Base-by-base conservation (phyloP, 2,329 filamentous ascomycete genomes). In the Colletotrichum sp. region DNA sequence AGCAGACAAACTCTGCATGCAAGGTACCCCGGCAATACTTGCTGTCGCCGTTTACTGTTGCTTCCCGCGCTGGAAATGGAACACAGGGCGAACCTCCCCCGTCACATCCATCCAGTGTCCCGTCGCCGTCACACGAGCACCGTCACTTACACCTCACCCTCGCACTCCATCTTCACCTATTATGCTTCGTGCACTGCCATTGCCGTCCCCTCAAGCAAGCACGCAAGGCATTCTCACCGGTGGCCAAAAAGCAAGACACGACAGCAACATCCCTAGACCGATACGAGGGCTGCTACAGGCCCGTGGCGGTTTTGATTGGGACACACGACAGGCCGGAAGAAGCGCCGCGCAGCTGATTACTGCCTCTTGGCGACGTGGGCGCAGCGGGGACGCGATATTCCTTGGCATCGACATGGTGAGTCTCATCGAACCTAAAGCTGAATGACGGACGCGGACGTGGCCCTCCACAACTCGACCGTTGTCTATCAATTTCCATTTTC, bases 11-110 rank as follows among this genome's bases (percentile, higher is more conserved):
- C 69, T 75, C 43, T 75, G 63, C 64, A 75, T 69, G 63, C 73
- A 75, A 73, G 58, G 69, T 38, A 75, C 58, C 73, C 69, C 69
- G 73, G 73, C 58, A 58, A 73, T 69, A 68, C 73, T 21, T 73
- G 62, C 43, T 48, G 43, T 48, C 43, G n/a, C 21, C 43, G 48
- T 59, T 24, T 26, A 38, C n/a, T 24, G 21, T 71, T 66, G 55
- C 30, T 52, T 32, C 58, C 16, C 55, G 55, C 52, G 21, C 24
- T 56, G 52, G 52, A 26, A n/a, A 24, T 16, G 21, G 43, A 24
- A 28, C 52, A 24, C 52, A 56, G 24, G 56, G 56, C 28, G 56
- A 48, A 48, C 43, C 43, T 48, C 52, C 43, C 43, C 43, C n/a
- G 43, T 48, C 43, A 48, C 43, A 48, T 48, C 56, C 28, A 28